Percentiles rank a stretch among this genome's conserved stretches.
phyloP scores from a whole-genome alignment of 495 filamentous ascomycete genomes.

The Tuber calosporum region DNA sequence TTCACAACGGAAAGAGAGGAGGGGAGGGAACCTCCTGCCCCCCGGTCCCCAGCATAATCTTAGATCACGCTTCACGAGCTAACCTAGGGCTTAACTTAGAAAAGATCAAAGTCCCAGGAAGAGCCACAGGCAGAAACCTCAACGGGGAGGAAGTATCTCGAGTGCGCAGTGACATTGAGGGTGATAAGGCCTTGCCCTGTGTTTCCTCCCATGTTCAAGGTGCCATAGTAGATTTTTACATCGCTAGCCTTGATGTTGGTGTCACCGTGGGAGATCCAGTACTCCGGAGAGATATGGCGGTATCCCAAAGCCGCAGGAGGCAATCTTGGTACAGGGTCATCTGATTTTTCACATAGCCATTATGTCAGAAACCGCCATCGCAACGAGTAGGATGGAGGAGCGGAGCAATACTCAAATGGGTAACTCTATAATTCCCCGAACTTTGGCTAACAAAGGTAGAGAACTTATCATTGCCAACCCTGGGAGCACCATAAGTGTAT shows the following conservation, averaged over 20 bases:
- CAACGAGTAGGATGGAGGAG: background rate
- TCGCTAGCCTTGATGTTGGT: conserved; percentile 15
- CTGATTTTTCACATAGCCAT: conserved; percentile 9
- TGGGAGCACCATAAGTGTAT: conserved; percentile 58
- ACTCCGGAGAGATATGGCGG: conserved; percentile 56
- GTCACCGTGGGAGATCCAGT: conserved; percentile 38
- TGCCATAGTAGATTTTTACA: conserved; percentile 23
- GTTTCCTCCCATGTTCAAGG: conserved; percentile 31
- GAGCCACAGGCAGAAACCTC: conserved; percentile 15
- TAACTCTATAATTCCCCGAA: conserved; percentile 52
- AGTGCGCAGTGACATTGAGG: conserved; percentile 28
- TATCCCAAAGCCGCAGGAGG: conserved; percentile 50
- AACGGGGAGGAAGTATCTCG: conserved; percentile 24
- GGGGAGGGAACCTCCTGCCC: background rate
- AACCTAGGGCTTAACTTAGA: background rate
- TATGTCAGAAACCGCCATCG: background rate
- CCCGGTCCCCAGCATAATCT: background rate
- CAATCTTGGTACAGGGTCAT: conserved; percentile 56
- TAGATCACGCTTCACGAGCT: background rate
- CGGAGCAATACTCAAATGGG: conserved; percentile 44
- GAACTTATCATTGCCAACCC: conserved; percentile 51
- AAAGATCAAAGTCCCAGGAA: conserved; percentile 16
- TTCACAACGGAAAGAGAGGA: background rate
- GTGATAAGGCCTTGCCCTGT: conserved; percentile 18
- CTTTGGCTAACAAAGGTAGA: conserved; percentile 50